Conservation (phyloP, 2,329 filamentous ascomycete species). For the Fusarium chuoi region DNA sequence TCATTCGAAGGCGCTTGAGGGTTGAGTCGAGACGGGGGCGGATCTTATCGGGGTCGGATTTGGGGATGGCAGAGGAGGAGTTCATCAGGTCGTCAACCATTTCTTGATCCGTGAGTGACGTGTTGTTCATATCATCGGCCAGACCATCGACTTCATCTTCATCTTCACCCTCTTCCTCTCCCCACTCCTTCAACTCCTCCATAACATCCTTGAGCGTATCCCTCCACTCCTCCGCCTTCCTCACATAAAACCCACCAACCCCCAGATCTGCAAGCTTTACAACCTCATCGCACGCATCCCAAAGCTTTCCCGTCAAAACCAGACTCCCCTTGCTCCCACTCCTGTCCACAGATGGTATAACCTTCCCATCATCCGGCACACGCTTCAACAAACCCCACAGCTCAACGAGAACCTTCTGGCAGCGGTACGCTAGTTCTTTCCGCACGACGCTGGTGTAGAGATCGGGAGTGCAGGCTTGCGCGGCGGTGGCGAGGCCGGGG, state of each 20-base stretch:
- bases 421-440: slow-evolving; percentile 69
- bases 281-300: slow-evolving; percentile 84
- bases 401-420: slow-evolving; percentile 70
- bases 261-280: slow-evolving; percentile 72
- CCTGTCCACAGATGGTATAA: slow-evolving; percentile 49
- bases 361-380: slow-evolving; percentile 69
- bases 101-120: slow-evolving; percentile 59
- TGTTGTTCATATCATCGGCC: slow-evolving; percentile 45
- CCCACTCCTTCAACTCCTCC: slow-evolving; percentile 89
- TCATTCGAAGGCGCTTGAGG: slow-evolving; percentile 72
- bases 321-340: slow-evolving; percentile 63
- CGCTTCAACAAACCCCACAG: slow-evolving; percentile 68
- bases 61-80: slow-evolving; percentile 69
- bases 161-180: slow-evolving; percentile 72
- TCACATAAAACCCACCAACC: slow-evolving; percentile 74
- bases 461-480: slow-evolving; percentile 70
- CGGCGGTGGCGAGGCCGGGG: slow-evolving; percentile 77
- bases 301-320: slow-evolving; percentile 79
- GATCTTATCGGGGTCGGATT: slow-evolving; percentile 71
- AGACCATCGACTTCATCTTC: slow-evolving; percentile 59
- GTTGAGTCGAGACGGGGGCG: slow-evolving; percentile 72
- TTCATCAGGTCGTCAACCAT: slow-evolving; percentile 76
- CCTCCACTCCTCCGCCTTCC: slow-evolving; percentile 77
- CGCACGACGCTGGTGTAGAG: slow-evolving; percentile 72
- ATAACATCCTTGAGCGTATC: slow-evolving; percentile 84